Evolutionary conservation across 768 basidiomycete species (phyloP), one percentile per base, ranked within the genome.

Genomic region (Boletus tylopilopsis): DNA sequence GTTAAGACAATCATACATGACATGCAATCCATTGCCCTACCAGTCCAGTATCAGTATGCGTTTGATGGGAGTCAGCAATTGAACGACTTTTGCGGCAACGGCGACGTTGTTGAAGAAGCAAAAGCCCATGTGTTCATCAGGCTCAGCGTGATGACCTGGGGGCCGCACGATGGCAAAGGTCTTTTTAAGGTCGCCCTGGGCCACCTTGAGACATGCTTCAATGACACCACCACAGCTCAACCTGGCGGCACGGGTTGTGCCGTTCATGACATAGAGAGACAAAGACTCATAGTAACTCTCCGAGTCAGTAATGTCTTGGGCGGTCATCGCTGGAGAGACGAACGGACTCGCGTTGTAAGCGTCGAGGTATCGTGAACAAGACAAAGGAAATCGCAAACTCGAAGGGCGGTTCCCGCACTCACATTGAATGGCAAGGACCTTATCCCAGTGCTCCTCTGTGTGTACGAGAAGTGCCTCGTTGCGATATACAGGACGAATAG

Each of bases 101-200:
- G 96, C 87, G 29, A 95, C 94, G 63, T 99, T 99, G 68, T 99
- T 99, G 73, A 94, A 96, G 74, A 99, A 96, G 69, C 96, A 98
- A 68, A 99, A 99, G 1, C 96, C 96, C 94, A 98, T 97, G 55
- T 92, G 90, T 64, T 94, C 88, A 56, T 96, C 91, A 5, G 96
- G 96, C 64, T 99, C 96, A 6, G 96, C 94, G 62, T 99, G 96
- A 65, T 99, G 96, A 0, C 96, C 96, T 0, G 96, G 96, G 12
- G 96, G 96, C 45, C 96, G 81, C 30, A 98, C 94, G 53, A 98
- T 91, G 2, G 96, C 96, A 64, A 99, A 87, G 0, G 89, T 77
- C 67, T 94, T 97, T 60, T 86, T 78, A 33, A 97, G 73, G 56
- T 84, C 77, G 13, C 84, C 78, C 29, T 82, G 81, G 27, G 91